Percentiles rank a stretch among this genome's conserved stretches.
Conservation (phyloP, 371 early-diverging fungal genomes). For the Chytridium lagenaria region DNA sequence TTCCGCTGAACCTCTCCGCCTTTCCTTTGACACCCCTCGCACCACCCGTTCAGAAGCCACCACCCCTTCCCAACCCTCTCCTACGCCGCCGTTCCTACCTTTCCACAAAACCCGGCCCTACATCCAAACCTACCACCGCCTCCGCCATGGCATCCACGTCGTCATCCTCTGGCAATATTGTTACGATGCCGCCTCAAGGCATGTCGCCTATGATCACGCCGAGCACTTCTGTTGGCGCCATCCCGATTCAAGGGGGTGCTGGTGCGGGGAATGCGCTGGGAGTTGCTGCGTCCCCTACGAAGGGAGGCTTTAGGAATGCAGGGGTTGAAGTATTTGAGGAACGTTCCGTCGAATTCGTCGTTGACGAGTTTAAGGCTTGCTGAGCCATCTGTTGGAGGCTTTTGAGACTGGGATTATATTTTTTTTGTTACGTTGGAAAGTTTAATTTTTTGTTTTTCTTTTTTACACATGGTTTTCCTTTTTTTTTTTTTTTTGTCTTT, state of each 20-base stretch:
- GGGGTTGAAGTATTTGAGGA: not conserved
- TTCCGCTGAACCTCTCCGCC: not conserved
- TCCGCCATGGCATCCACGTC: not conserved
- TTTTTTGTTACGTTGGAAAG: too few relatives aligned
- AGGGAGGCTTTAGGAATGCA: too few relatives aligned
- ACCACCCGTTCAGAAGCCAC: slow-evolving; percentile 9
- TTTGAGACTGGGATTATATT: too few relatives aligned
- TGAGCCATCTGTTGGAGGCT: not conserved
- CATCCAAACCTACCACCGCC: not conserved
- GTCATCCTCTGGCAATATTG: not conserved
- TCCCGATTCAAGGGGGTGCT: not conserved
- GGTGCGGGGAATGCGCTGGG: too few relatives aligned
- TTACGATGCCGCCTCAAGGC: not conserved
- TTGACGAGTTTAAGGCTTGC: slow-evolving; percentile 12
- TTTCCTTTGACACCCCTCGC: not conserved
- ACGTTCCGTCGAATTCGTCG: not conserved
- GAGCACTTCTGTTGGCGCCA: not conserved
- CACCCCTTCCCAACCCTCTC: slow-evolving; percentile 10
- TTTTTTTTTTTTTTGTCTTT: too few relatives aligned
- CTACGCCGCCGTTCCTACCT: not conserved
- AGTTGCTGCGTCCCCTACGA: too few relatives aligned
- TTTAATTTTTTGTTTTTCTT: too few relatives aligned
- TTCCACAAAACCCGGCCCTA: not conserved
- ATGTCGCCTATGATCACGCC: not conserved
- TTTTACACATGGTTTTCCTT: too few relatives aligned